Percentiles rank a stretch among this genome's conserved stretches.
Conservation (phyloP, 2,329 filamentous ascomycete genomes). For the Dendrostoma leiphaemia region DNA sequence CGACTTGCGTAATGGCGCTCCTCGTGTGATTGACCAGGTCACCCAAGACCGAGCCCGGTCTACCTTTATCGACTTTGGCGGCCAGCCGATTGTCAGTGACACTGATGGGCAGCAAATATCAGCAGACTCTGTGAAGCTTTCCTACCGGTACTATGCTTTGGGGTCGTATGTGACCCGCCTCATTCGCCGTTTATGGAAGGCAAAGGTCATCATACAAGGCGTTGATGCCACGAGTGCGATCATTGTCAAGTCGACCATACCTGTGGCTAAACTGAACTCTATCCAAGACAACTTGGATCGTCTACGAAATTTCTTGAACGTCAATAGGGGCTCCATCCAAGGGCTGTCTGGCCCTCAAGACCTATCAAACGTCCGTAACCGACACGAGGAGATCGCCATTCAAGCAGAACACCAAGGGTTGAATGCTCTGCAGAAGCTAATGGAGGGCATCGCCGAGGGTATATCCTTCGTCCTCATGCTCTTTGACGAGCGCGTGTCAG, state of each 20-base stretch:
- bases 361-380: slow-evolving; percentile 71
- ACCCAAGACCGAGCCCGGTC: slow-evolving; percentile 82
- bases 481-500: slow-evolving; percentile 88
- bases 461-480: slow-evolving; percentile 95
- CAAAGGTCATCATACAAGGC: slow-evolving; percentile 63
- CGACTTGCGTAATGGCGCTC: slow-evolving; percentile 68
- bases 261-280: slow-evolving; percentile 64
- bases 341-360: slow-evolving; percentile 89
- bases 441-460: slow-evolving; percentile 89
- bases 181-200: slow-evolving; percentile 86
- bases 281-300: slow-evolving; percentile 81
- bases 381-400: slow-evolving; percentile 87
- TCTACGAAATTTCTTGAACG: slow-evolving; percentile 76
- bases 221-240: slow-evolving; percentile 56
- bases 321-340: slow-evolving; percentile 90
- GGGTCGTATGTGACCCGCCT: slow-evolving; percentile 84
- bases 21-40: slow-evolving; percentile 77
- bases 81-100: slow-evolving; percentile 80
- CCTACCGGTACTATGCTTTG: slow-evolving; percentile 84
- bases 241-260: slow-evolving; percentile 65
- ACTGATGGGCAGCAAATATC: slow-evolving; percentile 68
- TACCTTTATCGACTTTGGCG: slow-evolving; percentile 89
- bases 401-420: slow-evolving; percentile 94
- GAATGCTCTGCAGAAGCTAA: slow-evolving; percentile 79
- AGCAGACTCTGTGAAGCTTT: slow-evolving; percentile 81